Evolutionary conservation across 2,329 filamentous ascomycete genomes (phyloP).

Genomic region (Scedosporium dehoogii): DNA sequence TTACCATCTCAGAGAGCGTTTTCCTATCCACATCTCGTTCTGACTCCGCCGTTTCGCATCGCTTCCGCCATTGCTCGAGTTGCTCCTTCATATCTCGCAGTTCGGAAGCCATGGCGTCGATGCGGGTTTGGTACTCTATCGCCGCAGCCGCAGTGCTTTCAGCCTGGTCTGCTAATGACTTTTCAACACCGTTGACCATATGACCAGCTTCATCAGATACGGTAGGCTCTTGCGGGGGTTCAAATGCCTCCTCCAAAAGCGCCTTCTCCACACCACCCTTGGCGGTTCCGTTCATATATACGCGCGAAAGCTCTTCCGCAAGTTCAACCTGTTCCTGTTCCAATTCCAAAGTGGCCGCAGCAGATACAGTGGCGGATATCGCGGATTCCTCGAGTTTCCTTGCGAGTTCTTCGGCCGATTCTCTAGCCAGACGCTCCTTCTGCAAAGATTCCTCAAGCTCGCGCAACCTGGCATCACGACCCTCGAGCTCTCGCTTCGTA

Average conservation of each 20-base stretch:
- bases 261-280: conserved; percentile 26
- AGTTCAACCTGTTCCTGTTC: not conserved
- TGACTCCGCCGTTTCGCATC: conserved; percentile 71
- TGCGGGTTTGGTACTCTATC: conserved; percentile 51
- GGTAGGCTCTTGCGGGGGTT: conserved; percentile 27
- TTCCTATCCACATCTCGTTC: conserved; percentile 64
- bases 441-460: conserved; percentile 66
- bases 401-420: conserved; percentile 74
- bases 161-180: conserved; percentile 15
- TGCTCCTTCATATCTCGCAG: conserved; percentile 74
- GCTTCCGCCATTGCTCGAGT: conserved; percentile 65
- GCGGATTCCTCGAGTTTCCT: conserved; percentile 54
- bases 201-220: conserved; percentile 14
- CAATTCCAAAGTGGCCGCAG: not conserved
- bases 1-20: conserved; percentile 78
- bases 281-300: conserved; percentile 26
- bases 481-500: conserved; percentile 74
- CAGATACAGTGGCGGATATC: conserved; percentile 12
- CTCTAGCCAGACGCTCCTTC: conserved; percentile 71
- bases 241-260: conserved; percentile 35
- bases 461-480: conserved; percentile 11
- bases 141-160: conserved; percentile 26
- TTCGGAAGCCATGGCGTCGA: conserved; percentile 68
- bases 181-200: conserved; percentile 3
- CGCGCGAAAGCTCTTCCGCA: not conserved